These are phyloP conservation scores for Coniophora puteana DNA, from an alignment of 1,284 basidiomycete species.

Conservation along the genomic window DNA sequence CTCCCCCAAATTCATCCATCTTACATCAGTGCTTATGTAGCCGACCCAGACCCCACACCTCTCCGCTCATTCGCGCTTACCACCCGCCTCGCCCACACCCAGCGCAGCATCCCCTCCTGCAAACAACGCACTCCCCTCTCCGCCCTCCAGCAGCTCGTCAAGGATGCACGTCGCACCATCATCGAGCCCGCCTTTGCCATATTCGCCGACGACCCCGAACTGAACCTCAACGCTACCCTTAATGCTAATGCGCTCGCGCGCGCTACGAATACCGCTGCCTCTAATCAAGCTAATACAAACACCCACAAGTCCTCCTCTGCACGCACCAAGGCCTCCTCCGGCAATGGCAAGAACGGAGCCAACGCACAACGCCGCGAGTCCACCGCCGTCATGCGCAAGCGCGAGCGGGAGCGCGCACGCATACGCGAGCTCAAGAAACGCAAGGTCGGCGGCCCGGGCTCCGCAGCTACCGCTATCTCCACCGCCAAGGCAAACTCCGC, in stretches of 20 bases:
- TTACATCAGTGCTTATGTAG: conserved; percentile 1
- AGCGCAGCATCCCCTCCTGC: conserved; percentile 32
- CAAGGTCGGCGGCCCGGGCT: conserved; percentile 36
- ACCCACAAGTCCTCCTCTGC: conserved; percentile 2
- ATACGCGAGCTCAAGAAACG: conserved; percentile 54
- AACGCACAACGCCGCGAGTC: conserved; percentile 29
- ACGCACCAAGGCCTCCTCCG: conserved; percentile 23
- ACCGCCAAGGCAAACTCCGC: conserved; percentile 20
- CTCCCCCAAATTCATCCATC: conserved; percentile 8
- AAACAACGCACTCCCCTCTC: conserved; percentile 47
- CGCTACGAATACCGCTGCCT: conserved; percentile 18
- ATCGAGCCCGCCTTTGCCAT: too few species aligned
- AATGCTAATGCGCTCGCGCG: conserved; percentile 29
- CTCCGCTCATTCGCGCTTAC: conserved; percentile 41
- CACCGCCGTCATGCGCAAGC: conserved; percentile 25
- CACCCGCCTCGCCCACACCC: conserved; percentile 31
- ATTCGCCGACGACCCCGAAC: conserved; percentile 66
- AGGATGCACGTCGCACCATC: conserved; percentile 44
- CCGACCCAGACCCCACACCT: conserved; percentile 34
- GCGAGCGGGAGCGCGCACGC: conserved; percentile 46
- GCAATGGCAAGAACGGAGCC: conserved; percentile 37
- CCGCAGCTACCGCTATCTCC: too few species aligned
- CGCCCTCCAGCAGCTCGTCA: conserved; percentile 60
- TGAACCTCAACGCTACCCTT: conserved; percentile 22
- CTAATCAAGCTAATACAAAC: conserved; percentile 19